A percentile compares a stretch with the other conserved stretches of the same genome.
phyloP scores from a whole-genome alignment of 208 protist species.

The Trypanosoma caninum region DNA sequence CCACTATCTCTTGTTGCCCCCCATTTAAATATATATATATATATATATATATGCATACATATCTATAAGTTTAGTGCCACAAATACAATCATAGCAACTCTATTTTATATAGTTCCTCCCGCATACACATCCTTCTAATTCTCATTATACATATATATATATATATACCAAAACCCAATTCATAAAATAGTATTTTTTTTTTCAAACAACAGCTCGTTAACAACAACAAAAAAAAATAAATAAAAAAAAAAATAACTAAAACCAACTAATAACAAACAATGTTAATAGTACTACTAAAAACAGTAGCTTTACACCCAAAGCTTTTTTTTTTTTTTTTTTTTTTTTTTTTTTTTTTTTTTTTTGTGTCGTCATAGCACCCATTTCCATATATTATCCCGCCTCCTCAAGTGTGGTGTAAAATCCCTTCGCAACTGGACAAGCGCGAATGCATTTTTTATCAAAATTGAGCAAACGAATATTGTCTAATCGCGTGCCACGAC shows the following conservation, averaged over 20 bases:
- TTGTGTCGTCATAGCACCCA: background rate
- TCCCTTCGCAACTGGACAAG: conserved; percentile 41
- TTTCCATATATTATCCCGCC: background rate
- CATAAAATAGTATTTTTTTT: too few relatives aligned
- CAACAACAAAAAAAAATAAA: conserved; percentile 13
- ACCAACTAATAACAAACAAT: too few relatives aligned
- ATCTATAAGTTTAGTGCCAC: background rate
- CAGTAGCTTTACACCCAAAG: background rate
- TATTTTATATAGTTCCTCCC: background rate
- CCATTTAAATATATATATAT: background rate
- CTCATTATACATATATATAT: too few relatives aligned
- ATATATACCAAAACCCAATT: too few relatives aligned
- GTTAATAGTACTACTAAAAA: too few relatives aligned
- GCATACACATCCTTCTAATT: too few relatives aligned
- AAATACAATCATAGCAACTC: background rate
- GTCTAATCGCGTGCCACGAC: conserved; percentile 48
- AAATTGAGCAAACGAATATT: conserved; percentile 47
- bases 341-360: background rate
- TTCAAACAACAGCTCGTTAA: background rate
- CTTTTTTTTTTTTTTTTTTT: background rate
- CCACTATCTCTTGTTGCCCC: too few relatives aligned
- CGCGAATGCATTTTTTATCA: conserved; percentile 24
- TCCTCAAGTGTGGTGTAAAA: conserved; percentile 43
- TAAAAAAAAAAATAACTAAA: too few relatives aligned
- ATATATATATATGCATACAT: background rate